Base-by-base conservation (phyloP, 345 rosid genomes). In the Salix exigua region DNA sequence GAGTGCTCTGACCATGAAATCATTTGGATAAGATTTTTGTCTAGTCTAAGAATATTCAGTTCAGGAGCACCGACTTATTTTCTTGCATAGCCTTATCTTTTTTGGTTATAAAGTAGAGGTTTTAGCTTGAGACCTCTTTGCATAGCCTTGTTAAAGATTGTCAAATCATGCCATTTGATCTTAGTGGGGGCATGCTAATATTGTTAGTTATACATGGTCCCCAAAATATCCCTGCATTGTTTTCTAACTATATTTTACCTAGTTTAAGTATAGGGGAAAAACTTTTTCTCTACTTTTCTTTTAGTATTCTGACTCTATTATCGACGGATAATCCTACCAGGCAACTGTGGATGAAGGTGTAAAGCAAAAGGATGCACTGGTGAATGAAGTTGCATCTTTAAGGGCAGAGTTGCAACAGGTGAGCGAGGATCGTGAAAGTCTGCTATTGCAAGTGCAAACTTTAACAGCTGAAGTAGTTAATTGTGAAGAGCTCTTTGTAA, bases 331-430 rank as follows among this genome's bases (percentile, higher is more conserved):
- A 70, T 38, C n/a, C 11, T 17, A 68, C 48, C 83, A 95, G 99
- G 91, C 84, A 80, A 89, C 95, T 76, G 91, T 87, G 79, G 94
- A 93, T 30, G 97, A 93, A 60, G 88, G 79, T 73, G 68, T 83
- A 73, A 90, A 87, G 83, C 97, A 92, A 58, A 96, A 91, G 83
- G 91, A 89, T 70, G 82, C 79, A 68, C 77, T 93, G 82, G 73
- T 89, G 73, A 91, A 77, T 50, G 94, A 93, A 84, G 89, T 90
- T 72, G 84, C 92, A 31, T 78, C 87, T 70, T 86, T 93, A 73
- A 88, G 87, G 82, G 83, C 85, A 19, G 98, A 96, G 80, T 80
- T 91, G 77, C 92, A 86, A 71, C 91, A 87, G 73, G 88, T 76
- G 14, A 85, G 86, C 80, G 92, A 87, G 17, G 98, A 93, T 38